These are phyloP conservation scores for Leccinellum luteum DNA, from an alignment of 768 basidiomycete genomes.

Conservation along the genomic window DNA sequence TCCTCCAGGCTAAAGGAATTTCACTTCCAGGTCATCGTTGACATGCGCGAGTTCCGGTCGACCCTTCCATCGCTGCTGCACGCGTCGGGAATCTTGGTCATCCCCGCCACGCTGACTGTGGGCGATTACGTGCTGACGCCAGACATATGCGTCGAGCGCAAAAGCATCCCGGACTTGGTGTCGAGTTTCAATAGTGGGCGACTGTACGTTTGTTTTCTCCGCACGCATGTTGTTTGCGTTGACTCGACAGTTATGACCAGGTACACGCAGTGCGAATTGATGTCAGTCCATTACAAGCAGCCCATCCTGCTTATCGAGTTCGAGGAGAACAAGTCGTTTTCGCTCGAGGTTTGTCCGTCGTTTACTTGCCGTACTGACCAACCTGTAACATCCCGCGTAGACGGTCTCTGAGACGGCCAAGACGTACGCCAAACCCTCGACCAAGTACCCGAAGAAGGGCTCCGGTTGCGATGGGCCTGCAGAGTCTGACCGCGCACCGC, in stretches of 20 bases:
- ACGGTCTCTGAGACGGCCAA: conserved; percentile 59
- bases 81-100: conserved; percentile 70
- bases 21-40: conserved; percentile 79
- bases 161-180: conserved; percentile 91
- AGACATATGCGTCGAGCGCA: conserved; percentile 94
- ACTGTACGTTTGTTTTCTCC: conserved; percentile 58
- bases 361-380: neutral
- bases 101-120: conserved; percentile 91
- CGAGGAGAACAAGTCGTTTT: conserved; percentile 95
- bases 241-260: conserved; percentile 38
- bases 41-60: conserved; percentile 96
- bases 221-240: neutral
- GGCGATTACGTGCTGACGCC: conserved; percentile 97
- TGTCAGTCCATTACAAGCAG: conserved; percentile 95
- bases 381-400: conserved; percentile 32
- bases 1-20: neutral
- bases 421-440: conserved; percentile 61
- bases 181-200: conserved; percentile 92
- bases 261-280: conserved; percentile 94
- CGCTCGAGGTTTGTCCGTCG: conserved; percentile 64
- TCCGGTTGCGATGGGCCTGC: conserved; percentile 11
- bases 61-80: conserved; percentile 88
- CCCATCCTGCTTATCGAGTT: conserved; percentile 95
- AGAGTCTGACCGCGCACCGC: conserved; percentile 36
- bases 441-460: conserved; percentile 50